A percentile compares a stretch with the other conserved stretches of the same genome.
phyloP scores from a whole-genome alignment of 371 early-diverging fungal species.

The Mortierella sp. region DNA sequence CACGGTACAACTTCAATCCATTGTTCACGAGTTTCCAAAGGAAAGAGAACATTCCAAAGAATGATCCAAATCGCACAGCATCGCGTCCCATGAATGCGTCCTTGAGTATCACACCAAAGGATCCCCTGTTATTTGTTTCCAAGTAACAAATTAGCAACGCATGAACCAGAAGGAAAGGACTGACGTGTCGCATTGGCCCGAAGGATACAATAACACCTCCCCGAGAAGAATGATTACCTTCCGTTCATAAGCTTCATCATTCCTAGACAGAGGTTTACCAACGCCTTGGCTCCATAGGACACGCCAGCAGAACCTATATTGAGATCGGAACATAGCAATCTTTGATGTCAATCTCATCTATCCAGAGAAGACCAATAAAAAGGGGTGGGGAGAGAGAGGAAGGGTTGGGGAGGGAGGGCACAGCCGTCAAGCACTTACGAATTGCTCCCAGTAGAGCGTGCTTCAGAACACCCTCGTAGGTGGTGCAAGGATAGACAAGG shows the following conservation, averaged over 20 bases:
- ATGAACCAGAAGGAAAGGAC: neutral
- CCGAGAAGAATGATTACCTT: conserved; percentile 18
- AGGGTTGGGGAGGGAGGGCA: neutral
- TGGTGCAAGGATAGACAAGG: conserved; percentile 33
- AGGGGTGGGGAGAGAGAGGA: neutral
- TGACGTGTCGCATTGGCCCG: neutral
- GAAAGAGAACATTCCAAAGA: conserved; percentile 79
- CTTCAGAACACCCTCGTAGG: conserved; percentile 47
- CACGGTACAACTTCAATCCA: conserved; percentile 64
- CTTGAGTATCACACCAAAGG: conserved; percentile 53
- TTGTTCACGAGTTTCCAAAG: conserved; percentile 82
- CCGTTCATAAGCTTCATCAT: conserved; percentile 46
- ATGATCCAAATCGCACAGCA: conserved; percentile 72
- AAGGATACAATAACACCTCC: no score
- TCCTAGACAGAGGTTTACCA: conserved; percentile 39
- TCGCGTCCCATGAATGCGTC: conserved; percentile 64
- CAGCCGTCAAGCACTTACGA: conserved; percentile 42
- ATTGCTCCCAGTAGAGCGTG: conserved; percentile 48
- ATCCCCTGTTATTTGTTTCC: conserved; percentile 55
- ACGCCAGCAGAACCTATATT: conserved; percentile 28
- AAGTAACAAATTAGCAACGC: neutral
- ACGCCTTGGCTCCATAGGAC: conserved; percentile 36
- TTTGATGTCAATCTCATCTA: neutral
- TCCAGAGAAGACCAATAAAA: neutral
- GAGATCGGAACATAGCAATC: neutral